These are phyloP conservation scores for Brassica incana DNA, from an alignment of 345 rosid species.

Conservation along the genomic window DNA sequence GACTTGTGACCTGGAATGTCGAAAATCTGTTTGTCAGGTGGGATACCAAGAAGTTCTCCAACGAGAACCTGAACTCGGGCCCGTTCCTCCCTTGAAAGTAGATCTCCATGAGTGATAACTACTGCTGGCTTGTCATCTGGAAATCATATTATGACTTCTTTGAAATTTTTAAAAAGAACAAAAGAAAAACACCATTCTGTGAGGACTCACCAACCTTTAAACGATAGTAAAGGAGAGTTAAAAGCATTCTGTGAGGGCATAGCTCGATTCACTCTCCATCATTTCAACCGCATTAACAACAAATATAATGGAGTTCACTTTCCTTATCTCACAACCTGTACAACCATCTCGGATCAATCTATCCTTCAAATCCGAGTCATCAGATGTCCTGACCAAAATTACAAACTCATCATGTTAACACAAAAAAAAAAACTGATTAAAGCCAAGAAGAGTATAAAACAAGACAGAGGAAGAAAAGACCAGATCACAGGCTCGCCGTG, in stretches of 20 bases:
- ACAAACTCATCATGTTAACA: conserved; percentile 17
- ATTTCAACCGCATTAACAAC: conserved; percentile 61
- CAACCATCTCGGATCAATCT: conserved; percentile 42
- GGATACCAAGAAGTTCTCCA: conserved; percentile 74
- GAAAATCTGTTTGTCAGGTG: conserved; percentile 68
- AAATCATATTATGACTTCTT: conserved; percentile 22
- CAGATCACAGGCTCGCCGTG: conserved; percentile 60
- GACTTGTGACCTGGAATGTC: conserved; percentile 69
- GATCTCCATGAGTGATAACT: conserved; percentile 83
- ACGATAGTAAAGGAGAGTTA: conserved; percentile 60
- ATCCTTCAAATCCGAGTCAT: conserved; percentile 45
- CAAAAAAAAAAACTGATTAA: background rate
- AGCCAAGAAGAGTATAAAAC: background rate
- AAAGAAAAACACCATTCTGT: background rate
- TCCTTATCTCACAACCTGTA: conserved; percentile 38
- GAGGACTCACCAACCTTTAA: conserved; percentile 53
- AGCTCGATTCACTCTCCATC: conserved; percentile 42
- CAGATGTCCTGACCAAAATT: conserved; percentile 53
- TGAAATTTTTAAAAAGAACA: background rate
- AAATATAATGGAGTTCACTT: conserved; percentile 67
- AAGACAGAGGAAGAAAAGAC: conserved; percentile 36
- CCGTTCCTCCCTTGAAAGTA: conserved; percentile 59
- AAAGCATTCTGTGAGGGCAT: conserved; percentile 43
- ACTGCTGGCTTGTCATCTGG: conserved; percentile 79
- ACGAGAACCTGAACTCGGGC: conserved; percentile 51